Conservation (phyloP, 371 early-diverging fungal genomes). For the Mucor plumbeus region DNA sequence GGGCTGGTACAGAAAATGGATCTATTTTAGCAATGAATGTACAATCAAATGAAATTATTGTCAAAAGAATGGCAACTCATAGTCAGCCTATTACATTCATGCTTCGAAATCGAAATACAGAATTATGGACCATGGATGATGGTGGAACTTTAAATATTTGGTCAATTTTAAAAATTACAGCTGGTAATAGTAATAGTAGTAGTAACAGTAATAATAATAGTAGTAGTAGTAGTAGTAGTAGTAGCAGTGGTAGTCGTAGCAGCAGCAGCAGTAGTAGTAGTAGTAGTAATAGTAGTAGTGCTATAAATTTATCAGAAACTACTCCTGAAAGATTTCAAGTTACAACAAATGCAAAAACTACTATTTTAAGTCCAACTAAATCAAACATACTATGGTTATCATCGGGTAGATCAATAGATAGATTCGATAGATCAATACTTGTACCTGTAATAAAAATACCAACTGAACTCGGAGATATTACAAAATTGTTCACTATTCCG, state of each 20-base stretch:
- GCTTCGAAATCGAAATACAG: constrained; percentile 44
- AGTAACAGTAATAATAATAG: too few relatives aligned
- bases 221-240: too few relatives aligned
- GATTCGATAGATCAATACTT: background rate
- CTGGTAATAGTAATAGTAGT: too few relatives aligned
- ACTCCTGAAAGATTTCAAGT: background rate
- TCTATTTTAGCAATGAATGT: background rate
- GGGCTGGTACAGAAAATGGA: constrained; percentile 17
- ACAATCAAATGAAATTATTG: background rate
- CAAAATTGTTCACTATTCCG: constrained; percentile 50
- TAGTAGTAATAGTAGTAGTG: too few relatives aligned
- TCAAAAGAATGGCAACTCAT: constrained; percentile 5
- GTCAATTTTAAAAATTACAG: constrained; percentile 28
- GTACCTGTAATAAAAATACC: constrained; percentile 25
- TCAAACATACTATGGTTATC: constrained; percentile 1
- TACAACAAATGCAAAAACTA: background rate
- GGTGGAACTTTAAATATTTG: constrained; percentile 67
- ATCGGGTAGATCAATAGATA: background rate
- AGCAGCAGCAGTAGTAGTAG: too few relatives aligned
- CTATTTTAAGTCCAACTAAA: background rate
- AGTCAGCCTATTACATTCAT: constrained; percentile 48
- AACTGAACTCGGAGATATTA: constrained; percentile 56
- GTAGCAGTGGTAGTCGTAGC: too few relatives aligned
- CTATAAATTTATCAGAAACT: background rate
- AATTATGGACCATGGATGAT: constrained; percentile 73